A percentile compares a stretch with the other conserved stretches of the same genome.
Conservation (phyloP, 2,329 filamentous ascomycete genomes). For the Aspergillus aculeatus region DNA sequence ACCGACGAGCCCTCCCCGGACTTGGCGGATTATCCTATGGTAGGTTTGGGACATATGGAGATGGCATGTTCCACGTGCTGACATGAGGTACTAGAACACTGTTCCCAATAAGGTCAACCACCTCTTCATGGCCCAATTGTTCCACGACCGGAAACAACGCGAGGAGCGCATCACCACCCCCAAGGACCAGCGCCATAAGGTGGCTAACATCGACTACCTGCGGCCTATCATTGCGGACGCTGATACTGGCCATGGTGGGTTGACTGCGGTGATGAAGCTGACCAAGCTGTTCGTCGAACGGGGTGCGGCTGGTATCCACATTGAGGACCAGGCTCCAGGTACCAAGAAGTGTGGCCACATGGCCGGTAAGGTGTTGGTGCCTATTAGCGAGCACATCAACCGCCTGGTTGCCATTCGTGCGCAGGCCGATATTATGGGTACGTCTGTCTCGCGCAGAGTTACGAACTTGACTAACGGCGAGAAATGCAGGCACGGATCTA, state of each 20-base stretch:
- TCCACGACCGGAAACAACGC: conserved; percentile 98
- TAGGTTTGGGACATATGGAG: conserved; percentile 41
- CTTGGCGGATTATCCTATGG: conserved; percentile 95
- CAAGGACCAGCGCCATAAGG: conserved; percentile 67
- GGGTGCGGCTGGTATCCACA: conserved; percentile 95
- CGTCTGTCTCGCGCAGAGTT: conserved; percentile 12
- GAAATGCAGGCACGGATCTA: conserved; percentile 68
- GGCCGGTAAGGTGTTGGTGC: conserved; percentile 97
- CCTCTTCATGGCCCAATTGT: conserved; percentile 96
- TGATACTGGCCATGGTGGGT: conserved; percentile 92
- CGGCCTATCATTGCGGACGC: conserved; percentile 95
- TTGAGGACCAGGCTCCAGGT: conserved; percentile 95
- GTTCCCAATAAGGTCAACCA: conserved; percentile 98
- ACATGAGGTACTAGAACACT: conserved; percentile 64
- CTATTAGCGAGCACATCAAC: conserved; percentile 97
- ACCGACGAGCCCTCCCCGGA: conserved; percentile 96
- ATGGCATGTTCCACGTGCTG: not conserved
- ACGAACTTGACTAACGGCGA: not conserved
- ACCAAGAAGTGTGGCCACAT: conserved; percentile 99
- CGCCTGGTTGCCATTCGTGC: conserved; percentile 93
- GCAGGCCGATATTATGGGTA: conserved; percentile 97
- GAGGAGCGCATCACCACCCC: conserved; percentile 83
- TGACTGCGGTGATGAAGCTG: conserved; percentile 99
- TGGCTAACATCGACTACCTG: conserved; percentile 87
- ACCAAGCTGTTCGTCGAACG: conserved; percentile 97